phyloP scores from a whole-genome alignment of 805 yeast species.

The Candida pseudoglaebosa region DNA sequence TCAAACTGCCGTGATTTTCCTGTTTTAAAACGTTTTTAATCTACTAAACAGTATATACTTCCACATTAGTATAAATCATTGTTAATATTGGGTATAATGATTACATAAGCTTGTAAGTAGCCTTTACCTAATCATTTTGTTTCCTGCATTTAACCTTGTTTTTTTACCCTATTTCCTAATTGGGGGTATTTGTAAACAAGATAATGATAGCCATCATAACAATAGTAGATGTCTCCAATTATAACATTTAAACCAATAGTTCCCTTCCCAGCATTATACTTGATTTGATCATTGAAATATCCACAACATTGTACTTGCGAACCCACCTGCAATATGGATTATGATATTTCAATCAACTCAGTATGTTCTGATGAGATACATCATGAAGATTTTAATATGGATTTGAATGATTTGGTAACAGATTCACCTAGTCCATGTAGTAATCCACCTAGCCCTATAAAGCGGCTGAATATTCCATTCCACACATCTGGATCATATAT shows the following conservation, averaged over 20 bases:
- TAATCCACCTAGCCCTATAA: slow-evolving; percentile 2
- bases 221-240: background rate
- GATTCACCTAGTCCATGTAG: slow-evolving; percentile 1
- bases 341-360: slow-evolving; percentile 1
- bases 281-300: background rate
- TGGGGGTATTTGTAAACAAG: slow-evolving; percentile 15
- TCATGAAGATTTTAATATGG: slow-evolving; percentile 18
- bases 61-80: too few relatives aligned
- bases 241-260: background rate
- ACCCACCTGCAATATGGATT: slow-evolving; percentile 4
- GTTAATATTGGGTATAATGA: too few relatives aligned
- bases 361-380: slow-evolving; percentile 8
- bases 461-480: background rate
- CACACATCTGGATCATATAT: background rate
- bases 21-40: too few relatives aligned
- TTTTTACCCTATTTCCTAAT: slow-evolving; percentile 6
- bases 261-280: slow-evolving; percentile 3
- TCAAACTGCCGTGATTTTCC: too few relatives aligned
- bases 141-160: background rate
- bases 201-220: slow-evolving; percentile 5
- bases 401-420: slow-evolving; percentile 15
- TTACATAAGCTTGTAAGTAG: background rate
- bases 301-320: too few relatives aligned
- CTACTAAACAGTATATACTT: too few relatives aligned
- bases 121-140: background rate